Percentiles rank a stretch among this genome's conserved stretches.
Conservation (phyloP, 805 yeast species). For the Candida nitratophila region DNA sequence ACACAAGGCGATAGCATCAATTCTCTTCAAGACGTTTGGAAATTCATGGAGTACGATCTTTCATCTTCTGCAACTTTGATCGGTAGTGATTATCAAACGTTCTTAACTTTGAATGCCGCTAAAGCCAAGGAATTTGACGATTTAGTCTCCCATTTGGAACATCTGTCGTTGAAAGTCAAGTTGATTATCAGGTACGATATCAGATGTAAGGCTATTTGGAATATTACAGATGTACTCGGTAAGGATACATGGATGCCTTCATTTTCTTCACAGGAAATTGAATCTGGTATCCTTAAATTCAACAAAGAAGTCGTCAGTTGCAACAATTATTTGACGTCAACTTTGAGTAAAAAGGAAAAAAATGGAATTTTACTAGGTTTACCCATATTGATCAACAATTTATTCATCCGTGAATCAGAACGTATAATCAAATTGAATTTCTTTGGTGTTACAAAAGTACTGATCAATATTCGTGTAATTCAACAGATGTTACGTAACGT, state of each 20-base stretch:
- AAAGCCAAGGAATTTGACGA: slow-evolving; percentile 30
- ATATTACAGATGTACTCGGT: slow-evolving; percentile 40
- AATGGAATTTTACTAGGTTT: slow-evolving; percentile 38
- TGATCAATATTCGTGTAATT: slow-evolving; percentile 54
- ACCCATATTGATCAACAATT: slow-evolving; percentile 41
- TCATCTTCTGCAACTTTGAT: not conserved
- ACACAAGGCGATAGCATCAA: slow-evolving; percentile 11
- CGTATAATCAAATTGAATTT: slow-evolving; percentile 43
- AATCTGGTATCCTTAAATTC: slow-evolving; percentile 42
- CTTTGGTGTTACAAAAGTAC: slow-evolving; percentile 52
- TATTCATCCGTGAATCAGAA: slow-evolving; percentile 46
- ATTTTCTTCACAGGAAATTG: slow-evolving; percentile 54
- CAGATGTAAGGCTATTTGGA: slow-evolving; percentile 45
- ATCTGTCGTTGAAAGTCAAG: slow-evolving; percentile 31
- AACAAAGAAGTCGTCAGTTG: slow-evolving; percentile 41
- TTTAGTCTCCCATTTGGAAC: slow-evolving; percentile 26
- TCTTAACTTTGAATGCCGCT: slow-evolving; percentile 19
- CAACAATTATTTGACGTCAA: slow-evolving; percentile 27
- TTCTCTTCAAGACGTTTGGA: slow-evolving; percentile 24
- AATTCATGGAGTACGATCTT: slow-evolving; percentile 10
- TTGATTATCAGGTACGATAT: slow-evolving; percentile 52
- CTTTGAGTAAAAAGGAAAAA: slow-evolving; percentile 25
- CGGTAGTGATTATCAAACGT: slow-evolving; percentile 3
- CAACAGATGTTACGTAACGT: slow-evolving; percentile 65
- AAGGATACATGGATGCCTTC: slow-evolving; percentile 44